Percentiles rank a stretch among this genome's conserved stretches.
Conservation (phyloP, 139 green algal species). For the Micromonas commoda region DNA sequence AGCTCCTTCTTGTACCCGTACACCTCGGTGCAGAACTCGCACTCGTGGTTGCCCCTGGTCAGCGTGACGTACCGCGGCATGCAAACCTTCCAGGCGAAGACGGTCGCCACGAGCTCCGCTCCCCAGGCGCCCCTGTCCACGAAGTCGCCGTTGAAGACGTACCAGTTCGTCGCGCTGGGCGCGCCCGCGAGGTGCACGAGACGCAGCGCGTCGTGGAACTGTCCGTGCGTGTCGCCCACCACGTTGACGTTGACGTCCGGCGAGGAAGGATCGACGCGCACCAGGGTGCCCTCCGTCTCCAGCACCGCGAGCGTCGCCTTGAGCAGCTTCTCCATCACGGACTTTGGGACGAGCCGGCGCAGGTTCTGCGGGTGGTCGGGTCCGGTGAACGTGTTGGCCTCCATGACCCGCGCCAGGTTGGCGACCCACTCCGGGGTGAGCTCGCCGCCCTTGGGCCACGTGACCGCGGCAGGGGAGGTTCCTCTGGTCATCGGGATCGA, state of each 20-base stretch:
- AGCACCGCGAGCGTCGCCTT: background rate
- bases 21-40: conserved; percentile 62
- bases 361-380: background rate
- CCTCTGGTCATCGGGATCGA: background rate
- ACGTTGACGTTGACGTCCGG: conserved; percentile 54
- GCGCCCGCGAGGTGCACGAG: conserved; percentile 51
- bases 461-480: too few species aligned
- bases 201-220: conserved; percentile 84
- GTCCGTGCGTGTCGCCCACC: conserved; percentile 90
- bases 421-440: background rate
- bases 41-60: conserved; percentile 75
- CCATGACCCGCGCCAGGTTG: background rate
- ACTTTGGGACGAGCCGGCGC: background rate
- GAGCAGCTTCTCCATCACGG: conserved; percentile 1
- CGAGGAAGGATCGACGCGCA: conserved; percentile 42
- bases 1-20: conserved; percentile 58
- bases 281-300: conserved; percentile 43
- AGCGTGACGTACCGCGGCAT: conserved; percentile 36
- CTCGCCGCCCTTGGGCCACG: background rate
- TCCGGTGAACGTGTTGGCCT: conserved; percentile 5
- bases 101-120: conserved; percentile 71
- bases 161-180: conserved; percentile 30
- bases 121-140: conserved; percentile 85
- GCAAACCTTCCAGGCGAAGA: conserved; percentile 58
- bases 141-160: conserved; percentile 51